Conservation (phyloP, 2,329 filamentous ascomycete genomes). For the Trichoderma koningiopsis region DNA sequence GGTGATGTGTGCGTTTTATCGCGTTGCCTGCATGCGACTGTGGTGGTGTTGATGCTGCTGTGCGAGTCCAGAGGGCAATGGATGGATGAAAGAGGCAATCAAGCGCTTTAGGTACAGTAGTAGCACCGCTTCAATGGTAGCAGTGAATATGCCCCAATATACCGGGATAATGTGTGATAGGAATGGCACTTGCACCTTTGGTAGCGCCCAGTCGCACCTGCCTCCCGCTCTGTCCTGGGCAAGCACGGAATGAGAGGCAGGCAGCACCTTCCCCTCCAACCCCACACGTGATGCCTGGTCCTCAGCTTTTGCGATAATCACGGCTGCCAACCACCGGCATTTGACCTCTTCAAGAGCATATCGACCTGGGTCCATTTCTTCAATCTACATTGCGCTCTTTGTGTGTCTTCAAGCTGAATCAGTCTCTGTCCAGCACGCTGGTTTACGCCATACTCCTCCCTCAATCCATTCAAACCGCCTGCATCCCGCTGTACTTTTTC, state of each 20-base stretch:
- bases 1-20: constrained; percentile 17
- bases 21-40: background rate
- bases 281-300: constrained; percentile 24
- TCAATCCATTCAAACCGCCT: background rate
- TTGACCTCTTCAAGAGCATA: background rate
- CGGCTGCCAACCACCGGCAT: constrained; percentile 23
- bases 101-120: background rate
- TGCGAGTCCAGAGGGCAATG: background rate
- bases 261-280: constrained; percentile 22
- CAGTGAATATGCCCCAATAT: background rate
- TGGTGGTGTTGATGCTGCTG: background rate
- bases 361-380: background rate
- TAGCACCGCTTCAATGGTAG: no score
- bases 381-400: background rate
- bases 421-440: background rate
- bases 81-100: background rate
- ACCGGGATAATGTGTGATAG: background rate
- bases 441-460: background rate
- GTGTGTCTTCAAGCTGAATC: background rate
- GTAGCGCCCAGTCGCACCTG: background rate
- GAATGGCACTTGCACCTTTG: background rate
- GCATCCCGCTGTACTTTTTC: background rate
- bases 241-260: constrained; percentile 18
- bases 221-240: background rate
- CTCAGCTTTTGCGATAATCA: constrained; percentile 4